Evolutionary conservation across 805 yeast genomes (phyloP), one percentile per base, ranked within the genome.

Genomic region (Candida chauliodis): DNA sequence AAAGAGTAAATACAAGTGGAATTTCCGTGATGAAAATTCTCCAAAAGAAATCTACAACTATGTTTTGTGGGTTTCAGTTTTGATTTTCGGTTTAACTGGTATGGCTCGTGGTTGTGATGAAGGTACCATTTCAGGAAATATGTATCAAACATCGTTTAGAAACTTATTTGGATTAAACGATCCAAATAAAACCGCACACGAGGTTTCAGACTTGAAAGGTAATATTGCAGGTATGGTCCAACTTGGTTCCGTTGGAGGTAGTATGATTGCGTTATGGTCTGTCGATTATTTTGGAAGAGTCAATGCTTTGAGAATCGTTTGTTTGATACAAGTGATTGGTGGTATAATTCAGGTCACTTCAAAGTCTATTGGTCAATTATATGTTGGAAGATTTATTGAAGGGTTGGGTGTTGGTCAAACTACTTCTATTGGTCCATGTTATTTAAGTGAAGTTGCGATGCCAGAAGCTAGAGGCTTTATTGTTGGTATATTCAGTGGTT

Each of bases 201-300:
- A 63, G 9, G 29, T 69, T n/a, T 79, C 79, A 4, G 59, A 71
- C 44, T 52, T 72, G 44, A 66, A 66, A 44, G 72, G 79, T 5
- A 77, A 75, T 50, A 76, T 77, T 48, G 66, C 76, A 3, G 60
- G 80, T 5, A 78, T 78, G 81, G 81, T 76, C 7, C 79, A 73
- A 47, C 51, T 77, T 20, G 79, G 79, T 2, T 69, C 76, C 14
- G 66, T 76, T 26, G 79, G 73, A 27, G 83, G 83, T 14, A 60
- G 79, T 15, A 37, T 76, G 11, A 36, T 76, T 16, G 75, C 80
- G 1, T 64, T 70, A 51, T 67, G 59, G 41, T 50, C 73, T 1
- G 73, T 69, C 26, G 82, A 78, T 48, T 59, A 58, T 31, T 47
- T 77, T 26, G 83, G 83, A 14, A 62, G 81, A 48, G 62, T 74